phyloP scores from a whole-genome alignment of 2,329 filamentous ascomycete species.

The Myrmaecium sp. region DNA sequence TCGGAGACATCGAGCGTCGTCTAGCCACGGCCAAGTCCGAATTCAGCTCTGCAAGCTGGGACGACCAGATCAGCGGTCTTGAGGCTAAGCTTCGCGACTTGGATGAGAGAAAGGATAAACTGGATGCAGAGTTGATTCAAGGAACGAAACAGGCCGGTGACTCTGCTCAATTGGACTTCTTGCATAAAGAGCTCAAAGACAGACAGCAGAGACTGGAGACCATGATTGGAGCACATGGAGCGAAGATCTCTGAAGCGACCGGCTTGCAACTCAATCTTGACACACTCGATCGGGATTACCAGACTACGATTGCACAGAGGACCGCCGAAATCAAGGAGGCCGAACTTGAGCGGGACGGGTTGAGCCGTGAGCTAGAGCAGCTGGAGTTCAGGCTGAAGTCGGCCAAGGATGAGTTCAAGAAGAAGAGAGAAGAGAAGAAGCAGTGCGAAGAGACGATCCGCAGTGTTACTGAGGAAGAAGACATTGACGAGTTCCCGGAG shows the following conservation, averaged over 20 bases:
- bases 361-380: conserved; percentile 57
- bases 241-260: conserved; percentile 50
- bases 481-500: conserved; percentile 30
- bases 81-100: conserved; percentile 49
- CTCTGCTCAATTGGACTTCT: conserved; percentile 65
- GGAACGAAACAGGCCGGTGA: conserved; percentile 68
- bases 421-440: conserved; percentile 45
- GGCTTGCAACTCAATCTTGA: conserved; percentile 50
- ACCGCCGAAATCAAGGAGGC: conserved; percentile 42
- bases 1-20: conserved; percentile 49
- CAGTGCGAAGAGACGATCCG: conserved; percentile 45
- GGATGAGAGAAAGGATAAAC: conserved; percentile 53
- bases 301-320: conserved; percentile 43
- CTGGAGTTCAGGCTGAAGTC: conserved; percentile 56
- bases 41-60: conserved; percentile 48
- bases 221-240: conserved; percentile 55
- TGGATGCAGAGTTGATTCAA: conserved; percentile 69
- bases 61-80: conserved; percentile 49
- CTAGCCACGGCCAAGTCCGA: conserved; percentile 47
- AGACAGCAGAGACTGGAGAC: conserved; percentile 61
- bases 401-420: conserved; percentile 44
- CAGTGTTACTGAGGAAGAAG: conserved; percentile 26
- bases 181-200: conserved; percentile 64
- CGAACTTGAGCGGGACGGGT: conserved; percentile 52
- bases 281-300: conserved; percentile 54